These are phyloP conservation scores for Castanea sativa DNA, from an alignment of 306 rosid species.

Conservation along the genomic window DNA sequence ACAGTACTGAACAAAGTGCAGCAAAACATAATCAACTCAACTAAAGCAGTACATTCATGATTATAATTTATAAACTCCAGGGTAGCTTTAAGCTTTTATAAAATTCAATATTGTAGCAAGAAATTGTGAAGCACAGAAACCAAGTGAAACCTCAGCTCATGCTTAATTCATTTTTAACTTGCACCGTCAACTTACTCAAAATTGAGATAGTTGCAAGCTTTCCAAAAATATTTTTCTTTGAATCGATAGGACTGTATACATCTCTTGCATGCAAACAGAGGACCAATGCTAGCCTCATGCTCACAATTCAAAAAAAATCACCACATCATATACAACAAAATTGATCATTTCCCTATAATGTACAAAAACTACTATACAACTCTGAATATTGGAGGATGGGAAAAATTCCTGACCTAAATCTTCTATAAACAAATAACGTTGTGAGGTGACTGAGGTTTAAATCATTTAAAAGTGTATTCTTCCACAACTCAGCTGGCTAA, in stretches of 20 bases:
- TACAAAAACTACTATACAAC: slow-evolving; percentile 33
- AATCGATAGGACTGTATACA: background rate
- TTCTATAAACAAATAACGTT: slow-evolving; percentile 15
- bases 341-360: slow-evolving; percentile 12
- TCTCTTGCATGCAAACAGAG: background rate
- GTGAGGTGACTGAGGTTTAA: slow-evolving; percentile 2
- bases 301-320: background rate
- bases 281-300: background rate
- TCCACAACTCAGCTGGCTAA: slow-evolving; percentile 30
- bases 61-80: no score
- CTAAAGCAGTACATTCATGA: no score
- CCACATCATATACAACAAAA: slow-evolving; percentile 13
- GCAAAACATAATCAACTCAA: no score
- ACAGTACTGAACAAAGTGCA: no score
- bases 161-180: no score
- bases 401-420: slow-evolving; percentile 6
- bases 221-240: background rate
- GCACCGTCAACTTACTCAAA: background rate
- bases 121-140: no score
- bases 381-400: background rate
- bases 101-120: no score
- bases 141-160: no score
- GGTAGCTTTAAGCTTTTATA: no score
- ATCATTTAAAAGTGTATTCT: slow-evolving; percentile 33
- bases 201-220: background rate